Conservation (phyloP, 2,329 filamentous ascomycete species). For the Trichoderma gracile region DNA sequence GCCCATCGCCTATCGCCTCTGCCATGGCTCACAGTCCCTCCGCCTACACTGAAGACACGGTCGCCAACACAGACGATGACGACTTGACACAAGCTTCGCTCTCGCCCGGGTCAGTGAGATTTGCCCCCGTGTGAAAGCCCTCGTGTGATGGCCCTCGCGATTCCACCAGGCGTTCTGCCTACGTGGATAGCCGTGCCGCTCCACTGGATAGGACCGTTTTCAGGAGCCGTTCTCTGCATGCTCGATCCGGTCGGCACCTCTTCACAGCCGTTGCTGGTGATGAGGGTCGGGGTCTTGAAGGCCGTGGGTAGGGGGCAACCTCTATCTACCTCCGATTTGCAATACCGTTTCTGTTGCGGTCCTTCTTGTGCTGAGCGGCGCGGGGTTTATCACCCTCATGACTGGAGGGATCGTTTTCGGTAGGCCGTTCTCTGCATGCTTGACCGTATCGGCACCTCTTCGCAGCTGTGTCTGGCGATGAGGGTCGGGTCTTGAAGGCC, state of each 20-base stretch:
- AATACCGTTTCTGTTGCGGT: neutral
- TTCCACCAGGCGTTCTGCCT: neutral
- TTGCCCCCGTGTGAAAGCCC: conserved; percentile 2
- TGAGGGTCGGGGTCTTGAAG: no score
- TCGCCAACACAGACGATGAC: conserved; percentile 2
- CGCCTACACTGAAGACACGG: conserved; percentile 1
- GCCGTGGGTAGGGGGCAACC: no score
- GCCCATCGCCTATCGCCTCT: neutral
- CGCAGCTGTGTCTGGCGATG: neutral
- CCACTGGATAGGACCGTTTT: no score
- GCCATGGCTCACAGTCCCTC: neutral
- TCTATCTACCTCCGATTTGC: neutral
- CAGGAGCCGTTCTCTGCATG: no score
- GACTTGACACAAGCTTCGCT: neutral
- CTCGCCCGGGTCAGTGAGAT: conserved; percentile 12
- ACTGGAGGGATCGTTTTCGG: neutral
- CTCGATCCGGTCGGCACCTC: no score
- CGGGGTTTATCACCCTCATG: neutral
- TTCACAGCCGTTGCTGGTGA: no score
- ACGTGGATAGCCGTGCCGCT: conserved; percentile 13
- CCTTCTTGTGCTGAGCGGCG: neutral
- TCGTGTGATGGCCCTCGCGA: neutral
- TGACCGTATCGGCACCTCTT: neutral
- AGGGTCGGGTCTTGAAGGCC: conserved; percentile 9
- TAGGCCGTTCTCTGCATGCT: conserved; percentile 1